Percentiles rank a stretch among this genome's conserved stretches.
Conservation (phyloP, 2,329 filamentous ascomycete species). For the Chalaropsis ovoidea region DNA sequence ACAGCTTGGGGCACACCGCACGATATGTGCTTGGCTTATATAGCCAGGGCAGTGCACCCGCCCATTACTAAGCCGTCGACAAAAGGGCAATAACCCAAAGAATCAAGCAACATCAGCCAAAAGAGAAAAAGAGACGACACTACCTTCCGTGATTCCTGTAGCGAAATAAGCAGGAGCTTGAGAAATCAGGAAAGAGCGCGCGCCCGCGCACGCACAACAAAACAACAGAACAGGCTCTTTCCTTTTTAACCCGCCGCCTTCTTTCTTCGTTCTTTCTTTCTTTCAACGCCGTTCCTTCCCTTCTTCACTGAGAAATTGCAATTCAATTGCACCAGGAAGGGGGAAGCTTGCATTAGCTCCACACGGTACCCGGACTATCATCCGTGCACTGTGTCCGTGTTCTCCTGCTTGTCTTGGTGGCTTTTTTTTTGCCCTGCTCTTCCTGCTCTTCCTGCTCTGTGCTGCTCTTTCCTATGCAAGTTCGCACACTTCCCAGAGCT, state of each 20-base stretch:
- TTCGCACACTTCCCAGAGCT: neutral
- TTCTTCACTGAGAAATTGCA: slow-evolving; percentile 2
- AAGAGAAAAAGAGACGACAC: neutral
- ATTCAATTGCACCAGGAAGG: slow-evolving; percentile 2
- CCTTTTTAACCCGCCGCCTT: too few species aligned
- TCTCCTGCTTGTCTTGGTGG: neutral
- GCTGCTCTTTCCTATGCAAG: neutral
- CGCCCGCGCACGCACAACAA: neutral
- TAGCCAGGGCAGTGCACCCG: too few species aligned
- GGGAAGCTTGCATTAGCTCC: slow-evolving; percentile 5
- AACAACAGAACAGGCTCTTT: too few species aligned
- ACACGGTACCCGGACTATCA: neutral
- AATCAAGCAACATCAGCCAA: neutral
- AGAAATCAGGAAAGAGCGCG: neutral
- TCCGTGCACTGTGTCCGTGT: neutral
- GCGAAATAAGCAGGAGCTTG: neutral
- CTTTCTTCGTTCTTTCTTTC: neutral
- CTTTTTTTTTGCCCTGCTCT: neutral
- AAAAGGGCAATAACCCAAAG: neutral
- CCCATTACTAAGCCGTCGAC: neutral
- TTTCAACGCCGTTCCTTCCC: neutral
- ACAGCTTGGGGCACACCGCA: neutral
- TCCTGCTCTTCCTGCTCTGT: neutral
- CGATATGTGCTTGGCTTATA: neutral
- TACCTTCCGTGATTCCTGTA: neutral